Base-by-base conservation (phyloP, 2,329 filamentous ascomycete genomes). In the Podosphaera fusca region DNA sequence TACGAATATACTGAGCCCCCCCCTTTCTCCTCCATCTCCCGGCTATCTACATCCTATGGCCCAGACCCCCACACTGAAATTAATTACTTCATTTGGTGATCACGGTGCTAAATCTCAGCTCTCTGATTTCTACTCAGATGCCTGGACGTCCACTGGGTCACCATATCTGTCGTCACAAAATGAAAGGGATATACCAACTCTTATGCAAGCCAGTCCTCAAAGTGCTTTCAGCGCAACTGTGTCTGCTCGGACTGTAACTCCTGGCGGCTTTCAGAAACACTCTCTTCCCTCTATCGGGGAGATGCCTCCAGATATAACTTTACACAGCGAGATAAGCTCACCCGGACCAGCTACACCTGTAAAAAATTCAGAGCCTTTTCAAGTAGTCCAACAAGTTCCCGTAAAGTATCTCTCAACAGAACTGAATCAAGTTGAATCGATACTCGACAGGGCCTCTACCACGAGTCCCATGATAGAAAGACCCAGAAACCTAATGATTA, bases 21-120 rank as follows among this genome's bases (percentile, higher is more conserved):
- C 85, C 2, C 68, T 87, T n/a, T 89, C 85, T 0, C 84, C 85
- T 7, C 85, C 85, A 0, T 79, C 78, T 31, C 66, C 80, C 55
- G 74, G 73, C 59, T 77, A 78, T 1, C 77, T 79, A 56, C 74
- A 78, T 61, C 77, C 76, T 70, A 80, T 87, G 55, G 80, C 82
- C 10, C 94, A 94, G 71, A 82, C 84, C 34, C 86, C 87, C 8
- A 81, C 90, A 0, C 73, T 96, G 59, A 95, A 94, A 68, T 77
- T 96, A 1, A 94, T 96, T 64, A 96, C 92, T 0, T 83, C 85
- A 0, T 96, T 98, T 64, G 84, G 81, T 6, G 79, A 81, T 53
- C 73, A 74, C 51, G 30, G 7, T 34, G 71, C 71, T 3, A 81
- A 82, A 60, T 79, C 81, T 56, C 81, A 79, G 69, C 81, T 86